A percentile compares a stretch with the other conserved stretches of the same genome.
Evolutionary conservation across 495 filamentous ascomycete genomes (phyloP).

Genomic region (Penicillium cinerascens): DNA sequence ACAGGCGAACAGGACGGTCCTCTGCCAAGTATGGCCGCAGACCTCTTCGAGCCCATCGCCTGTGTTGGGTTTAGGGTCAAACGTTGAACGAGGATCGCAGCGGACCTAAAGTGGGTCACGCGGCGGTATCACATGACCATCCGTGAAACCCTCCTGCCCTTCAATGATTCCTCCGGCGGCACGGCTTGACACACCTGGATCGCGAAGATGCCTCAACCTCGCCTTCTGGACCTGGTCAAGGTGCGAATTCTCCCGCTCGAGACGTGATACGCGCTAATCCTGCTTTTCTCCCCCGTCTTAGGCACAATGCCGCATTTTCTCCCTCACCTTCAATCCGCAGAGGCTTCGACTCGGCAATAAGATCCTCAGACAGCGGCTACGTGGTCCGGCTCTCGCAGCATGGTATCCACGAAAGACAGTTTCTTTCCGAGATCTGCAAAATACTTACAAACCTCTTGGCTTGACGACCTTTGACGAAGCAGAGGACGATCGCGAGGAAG

Average conservation of each 20-base stretch:
- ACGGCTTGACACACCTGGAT: not conserved
- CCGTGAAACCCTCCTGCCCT: not conserved
- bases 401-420: slow-evolving; percentile 81
- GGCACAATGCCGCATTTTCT: slow-evolving; percentile 90
- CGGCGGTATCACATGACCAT: slow-evolving; percentile 3
- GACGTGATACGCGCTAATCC: not conserved
- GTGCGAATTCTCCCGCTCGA: slow-evolving; percentile 36
- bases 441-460: slow-evolving; percentile 47
- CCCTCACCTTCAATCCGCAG: slow-evolving; percentile 82
- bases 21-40: not conserved
- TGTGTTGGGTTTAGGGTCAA: not conserved
- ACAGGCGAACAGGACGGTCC: not conserved
- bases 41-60: slow-evolving; percentile 11
- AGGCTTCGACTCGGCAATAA: slow-evolving; percentile 79
- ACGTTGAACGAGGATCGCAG: not conserved
- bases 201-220: slow-evolving; percentile 63
- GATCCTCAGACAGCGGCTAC: slow-evolving; percentile 77
- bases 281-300: slow-evolving; percentile 27
- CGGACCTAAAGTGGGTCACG: slow-evolving; percentile 1
- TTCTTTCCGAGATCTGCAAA: slow-evolving; percentile 64
- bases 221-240: slow-evolving; percentile 76
- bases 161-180: not conserved
- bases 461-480: slow-evolving; percentile 66
- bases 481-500: slow-evolving; percentile 75
- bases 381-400: slow-evolving; percentile 69